phyloP scores from a whole-genome alignment of 139 green algal species.

The Nannochloris sp. region DNA sequence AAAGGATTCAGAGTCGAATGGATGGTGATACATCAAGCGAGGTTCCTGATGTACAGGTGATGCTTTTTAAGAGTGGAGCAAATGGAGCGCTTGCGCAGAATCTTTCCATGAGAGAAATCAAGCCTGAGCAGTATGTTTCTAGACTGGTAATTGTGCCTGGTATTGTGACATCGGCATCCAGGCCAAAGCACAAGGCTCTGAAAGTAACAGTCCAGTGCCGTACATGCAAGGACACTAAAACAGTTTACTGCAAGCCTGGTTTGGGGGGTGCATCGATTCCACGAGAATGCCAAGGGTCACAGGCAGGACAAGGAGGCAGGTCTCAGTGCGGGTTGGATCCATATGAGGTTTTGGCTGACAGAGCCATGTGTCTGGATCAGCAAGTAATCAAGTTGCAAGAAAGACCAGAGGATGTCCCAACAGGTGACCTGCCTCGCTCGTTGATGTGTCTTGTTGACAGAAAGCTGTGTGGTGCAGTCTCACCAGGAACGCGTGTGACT shows the following conservation, averaged over 20 bases:
- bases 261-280: slow-evolving; percentile 72
- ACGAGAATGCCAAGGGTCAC: slow-evolving; percentile 43
- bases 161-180: slow-evolving; percentile 87
- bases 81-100: background rate
- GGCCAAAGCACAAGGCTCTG: slow-evolving; percentile 90
- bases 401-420: slow-evolving; percentile 90
- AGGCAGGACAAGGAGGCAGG: slow-evolving; percentile 12
- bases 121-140: slow-evolving; percentile 72
- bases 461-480: slow-evolving; percentile 60
- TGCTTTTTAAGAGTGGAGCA: slow-evolving; percentile 26
- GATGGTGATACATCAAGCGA: slow-evolving; percentile 16
- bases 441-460: slow-evolving; percentile 82
- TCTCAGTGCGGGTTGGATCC: slow-evolving; percentile 65
- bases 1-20: slow-evolving; percentile 12
- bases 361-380: slow-evolving; percentile 83
- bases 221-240: slow-evolving; percentile 60
- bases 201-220: slow-evolving; percentile 82
- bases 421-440: slow-evolving; percentile 81
- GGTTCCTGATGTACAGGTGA: slow-evolving; percentile 27
- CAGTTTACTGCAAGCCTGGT: slow-evolving; percentile 66
- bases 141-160: slow-evolving; percentile 89
- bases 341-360: slow-evolving; percentile 72
- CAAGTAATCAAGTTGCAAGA: slow-evolving; percentile 96
- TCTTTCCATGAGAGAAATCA: slow-evolving; percentile 34
- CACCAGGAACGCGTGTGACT: slow-evolving; percentile 85